Evolutionary conservation across 2,329 filamentous ascomycete genomes (phyloP).

Genomic region (Pestalotiopsis fici): DNA sequence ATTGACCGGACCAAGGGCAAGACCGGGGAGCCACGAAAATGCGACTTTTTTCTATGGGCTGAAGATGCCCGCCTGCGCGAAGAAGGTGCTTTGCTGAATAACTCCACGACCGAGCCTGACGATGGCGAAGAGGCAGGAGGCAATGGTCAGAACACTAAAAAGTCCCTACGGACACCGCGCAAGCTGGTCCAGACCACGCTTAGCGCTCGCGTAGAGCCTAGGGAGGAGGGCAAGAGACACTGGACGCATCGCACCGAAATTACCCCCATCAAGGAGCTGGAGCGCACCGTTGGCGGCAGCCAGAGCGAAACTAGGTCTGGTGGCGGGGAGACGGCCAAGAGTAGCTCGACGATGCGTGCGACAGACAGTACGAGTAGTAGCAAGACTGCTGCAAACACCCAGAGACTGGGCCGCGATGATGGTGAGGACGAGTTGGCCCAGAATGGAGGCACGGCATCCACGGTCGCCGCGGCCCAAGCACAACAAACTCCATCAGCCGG

Average conservation of each 20-base stretch:
- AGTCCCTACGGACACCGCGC: conserved; percentile 4
- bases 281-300: conserved; percentile 5
- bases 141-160: too few species aligned
- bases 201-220: conserved; percentile 25
- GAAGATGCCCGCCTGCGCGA: conserved; percentile 52
- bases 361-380: conserved; percentile 2
- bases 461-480: too few species aligned
- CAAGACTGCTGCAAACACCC: conserved; percentile 10
- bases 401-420: conserved; percentile 7
- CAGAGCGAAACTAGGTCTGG: neutral
- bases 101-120: conserved; percentile 41
- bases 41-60: conserved; percentile 60
- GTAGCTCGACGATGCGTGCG: conserved; percentile 16
- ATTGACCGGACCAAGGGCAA: conserved; percentile 37
- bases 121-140: neutral
- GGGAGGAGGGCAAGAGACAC: conserved; percentile 17
- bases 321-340: conserved; percentile 6
- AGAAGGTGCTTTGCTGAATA: conserved; percentile 41
- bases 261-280: conserved; percentile 16
- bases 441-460: neutral
- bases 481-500: conserved; percentile 9
- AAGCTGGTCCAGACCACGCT: conserved; percentile 27
- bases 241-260: conserved; percentile 11
- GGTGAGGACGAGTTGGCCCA: conserved; percentile 11
- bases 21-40: conserved; percentile 29